Base-by-base conservation (phyloP, 768 basidiomycete genomes). In the Mycena crocata region DNA sequence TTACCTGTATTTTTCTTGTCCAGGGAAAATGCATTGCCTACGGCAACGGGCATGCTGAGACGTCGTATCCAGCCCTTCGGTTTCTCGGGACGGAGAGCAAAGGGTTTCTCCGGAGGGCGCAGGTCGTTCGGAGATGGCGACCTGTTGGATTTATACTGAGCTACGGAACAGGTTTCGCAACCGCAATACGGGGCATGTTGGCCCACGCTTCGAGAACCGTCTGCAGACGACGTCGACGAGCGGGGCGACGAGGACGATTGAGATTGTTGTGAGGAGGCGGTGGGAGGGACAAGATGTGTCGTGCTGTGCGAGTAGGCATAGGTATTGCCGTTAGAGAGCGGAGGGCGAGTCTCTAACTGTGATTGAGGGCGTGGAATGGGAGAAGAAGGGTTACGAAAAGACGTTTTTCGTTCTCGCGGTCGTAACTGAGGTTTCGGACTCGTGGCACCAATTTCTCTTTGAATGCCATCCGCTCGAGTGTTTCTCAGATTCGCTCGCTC, bases 1-100 rank as follows among this genome's bases (percentile, higher is more conserved):
- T 76, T 79, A 40, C 74, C 73, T 7, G 75, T 71, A 39, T 75
- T 84, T 79, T 85, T 87, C 55, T 84, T 82, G 54, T 91, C 90
- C 28, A 86, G 78, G 8, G 83, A 85, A 72, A 93, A 89, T 37
- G 88, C 86, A 49, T 83, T 82, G 45, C 82, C 82, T 5, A 86
- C 86, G n/a, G 86, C 80, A 6, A 83, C 84, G 1, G 92, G 92
- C 90, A 93, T 92, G 70, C 93, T 93, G 63, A 94, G 74, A 59
- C 92, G 81, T 24, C 92, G 81, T 67, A 93, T 91, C 93, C 93
- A 93, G 0, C 90, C 86, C 62, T 85, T 90, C 12, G 88, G 82
- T 70, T 89, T 89, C 57, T 88, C 85, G 45, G 76, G 70, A 26
- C 84, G 85, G n/a, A 87, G 77, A 2, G 71, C 62, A 50, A 84